Percentiles rank a stretch among this genome's conserved stretches.
phyloP scores from a whole-genome alignment of 305 asterid genomes.

The Ilex paraguariensis region DNA sequence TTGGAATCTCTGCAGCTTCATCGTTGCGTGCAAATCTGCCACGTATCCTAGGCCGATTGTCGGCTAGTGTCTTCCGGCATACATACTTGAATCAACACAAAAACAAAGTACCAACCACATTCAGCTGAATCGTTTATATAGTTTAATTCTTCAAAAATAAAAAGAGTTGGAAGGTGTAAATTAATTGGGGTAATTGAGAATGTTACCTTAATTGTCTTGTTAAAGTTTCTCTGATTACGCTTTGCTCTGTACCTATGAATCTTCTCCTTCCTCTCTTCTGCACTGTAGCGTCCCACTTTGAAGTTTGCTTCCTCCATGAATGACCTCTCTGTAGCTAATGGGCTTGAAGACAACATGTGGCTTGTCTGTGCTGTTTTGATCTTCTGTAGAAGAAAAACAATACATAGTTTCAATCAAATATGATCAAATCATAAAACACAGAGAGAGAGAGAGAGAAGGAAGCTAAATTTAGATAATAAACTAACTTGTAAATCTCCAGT shows the following conservation, averaged over 20 bases:
- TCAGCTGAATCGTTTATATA: not conserved
- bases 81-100: constrained; percentile 32
- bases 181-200: not conserved
- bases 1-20: constrained; percentile 63
- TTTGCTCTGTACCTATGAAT: constrained; percentile 77
- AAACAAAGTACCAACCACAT: constrained; percentile 13
- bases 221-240: constrained; percentile 77
- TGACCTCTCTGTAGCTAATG: constrained; percentile 46
- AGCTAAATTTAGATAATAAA: not conserved
- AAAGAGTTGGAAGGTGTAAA: too few species aligned
- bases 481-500: constrained; percentile 77
- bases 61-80: constrained; percentile 86
- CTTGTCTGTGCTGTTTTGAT: constrained; percentile 32
- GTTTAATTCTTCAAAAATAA: too few species aligned
- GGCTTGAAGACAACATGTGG: constrained; percentile 45
- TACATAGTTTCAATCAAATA: too few species aligned
- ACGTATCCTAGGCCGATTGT: constrained; percentile 71
- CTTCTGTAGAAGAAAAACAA: constrained; percentile 24
- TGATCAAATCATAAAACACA: not conserved
- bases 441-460: too few species aligned
- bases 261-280: constrained; percentile 78
- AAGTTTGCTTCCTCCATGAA: constrained; percentile 59
- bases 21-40: constrained; percentile 89
- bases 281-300: constrained; percentile 59
- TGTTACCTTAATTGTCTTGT: constrained; percentile 78